These are phyloP conservation scores for Phytophthora sojae DNA, from an alignment of 352 stramenopile genomes.

Conservation along the genomic window DNA sequence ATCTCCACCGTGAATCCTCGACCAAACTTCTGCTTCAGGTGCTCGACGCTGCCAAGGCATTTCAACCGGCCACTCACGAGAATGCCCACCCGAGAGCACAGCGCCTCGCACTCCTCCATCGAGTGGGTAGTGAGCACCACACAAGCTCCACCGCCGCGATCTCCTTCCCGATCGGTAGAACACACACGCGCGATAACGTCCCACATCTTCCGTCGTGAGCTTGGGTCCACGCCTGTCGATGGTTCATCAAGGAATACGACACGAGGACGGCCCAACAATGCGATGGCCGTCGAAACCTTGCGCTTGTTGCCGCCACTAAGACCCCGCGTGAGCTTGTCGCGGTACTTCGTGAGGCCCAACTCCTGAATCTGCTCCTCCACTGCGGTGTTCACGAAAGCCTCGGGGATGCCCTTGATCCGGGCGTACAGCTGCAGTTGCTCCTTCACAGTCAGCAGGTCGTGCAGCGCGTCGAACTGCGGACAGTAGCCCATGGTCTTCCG, in stretches of 20 bases:
- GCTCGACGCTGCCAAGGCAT: slow-evolving; percentile 89
- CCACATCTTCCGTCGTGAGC: slow-evolving; percentile 93
- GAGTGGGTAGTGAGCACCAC: slow-evolving; percentile 83
- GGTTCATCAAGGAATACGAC: slow-evolving; percentile 97
- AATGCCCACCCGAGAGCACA: slow-evolving; percentile 79
- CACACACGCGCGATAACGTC: slow-evolving; percentile 89
- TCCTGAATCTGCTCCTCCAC: slow-evolving; percentile 69
- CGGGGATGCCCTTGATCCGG: slow-evolving; percentile 80
- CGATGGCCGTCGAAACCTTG: slow-evolving; percentile 96
- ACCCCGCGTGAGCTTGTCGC: slow-evolving; percentile 58
- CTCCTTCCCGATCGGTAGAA: slow-evolving; percentile 76
- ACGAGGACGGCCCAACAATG: slow-evolving; percentile 91
- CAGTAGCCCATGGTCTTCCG: slow-evolving; percentile 88
- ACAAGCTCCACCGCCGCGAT: slow-evolving; percentile 58
- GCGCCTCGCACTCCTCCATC: slow-evolving; percentile 84
- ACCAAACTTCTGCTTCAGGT: slow-evolving; percentile 98
- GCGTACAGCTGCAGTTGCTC: slow-evolving; percentile 94
- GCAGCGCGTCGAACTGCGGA: slow-evolving; percentile 95
- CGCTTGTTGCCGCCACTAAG: slow-evolving; percentile 85
- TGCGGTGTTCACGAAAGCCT: slow-evolving; percentile 38
- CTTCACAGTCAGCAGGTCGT: slow-evolving; percentile 92
- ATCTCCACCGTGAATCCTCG: slow-evolving; percentile 93
- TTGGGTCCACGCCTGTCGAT: slow-evolving; percentile 94
- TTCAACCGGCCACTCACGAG: slow-evolving; percentile 68
- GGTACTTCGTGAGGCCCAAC: slow-evolving; percentile 61